Base-by-base conservation (phyloP, 495 filamentous ascomycete species). In the Aspergillus nidulans region DNA sequence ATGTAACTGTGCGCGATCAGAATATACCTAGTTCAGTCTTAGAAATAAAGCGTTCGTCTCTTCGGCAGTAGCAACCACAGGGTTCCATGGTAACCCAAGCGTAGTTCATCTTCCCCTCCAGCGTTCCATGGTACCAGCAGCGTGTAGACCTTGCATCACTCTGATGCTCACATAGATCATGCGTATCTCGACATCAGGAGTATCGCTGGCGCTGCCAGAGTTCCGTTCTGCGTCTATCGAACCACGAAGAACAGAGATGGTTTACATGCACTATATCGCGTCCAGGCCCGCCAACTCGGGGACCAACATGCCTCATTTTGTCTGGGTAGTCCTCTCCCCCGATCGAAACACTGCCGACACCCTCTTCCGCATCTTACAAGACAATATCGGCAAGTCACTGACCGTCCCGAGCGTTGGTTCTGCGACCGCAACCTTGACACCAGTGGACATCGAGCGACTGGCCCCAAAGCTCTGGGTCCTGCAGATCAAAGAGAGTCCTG, bases 291-390 rank as follows among this genome's bases (percentile, higher is more conserved):
- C 21, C 21, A 21, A 45, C 4, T n/a, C 19, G 13, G 8, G 12
- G 19, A 21, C 8, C 28, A 34, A 13, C 28, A 7, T 6, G 6
- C 28, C 45, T 2, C 18, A 34, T 6, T 9, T 34, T 12, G 28
- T 36, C 32, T 49, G 47, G 47, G 15, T 49, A 8, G 47, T 24
- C 10, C 13, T 49, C 9, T 49, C 47, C 1, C 47, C 47, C 6
- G 24, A 49, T 21, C 47, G 47, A 12, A 49, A 49, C 23, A 49
- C 47, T 0, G 47, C 47, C 20, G 47, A 49, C 15, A 49, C 47
- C 0, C 21, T 49, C 1, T 49, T 49, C 21, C 47, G 47, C 10
- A 49, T 49, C 16, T 32, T 49, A 18, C 32, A 49, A 21, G 47
- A 38, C 16, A 49, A 36, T 12, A 0, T 18, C 9, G 32, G 13